These are phyloP conservation scores for Entomophthora muscae DNA, from an alignment of 371 early-diverging fungal genomes.

Conservation along the genomic window DNA sequence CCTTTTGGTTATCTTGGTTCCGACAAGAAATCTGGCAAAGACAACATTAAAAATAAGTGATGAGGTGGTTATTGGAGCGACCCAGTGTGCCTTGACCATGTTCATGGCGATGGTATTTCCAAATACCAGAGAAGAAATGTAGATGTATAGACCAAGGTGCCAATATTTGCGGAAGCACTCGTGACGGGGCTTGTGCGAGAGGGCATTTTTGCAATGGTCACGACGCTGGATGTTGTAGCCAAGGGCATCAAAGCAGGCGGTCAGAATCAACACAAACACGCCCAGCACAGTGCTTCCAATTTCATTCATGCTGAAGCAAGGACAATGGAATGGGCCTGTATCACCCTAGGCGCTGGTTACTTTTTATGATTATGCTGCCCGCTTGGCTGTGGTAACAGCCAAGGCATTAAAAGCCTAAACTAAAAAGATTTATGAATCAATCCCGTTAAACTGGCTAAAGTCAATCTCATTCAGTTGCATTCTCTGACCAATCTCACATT, in stretches of 20 bases:
- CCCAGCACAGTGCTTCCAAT: slow-evolving; percentile 14
- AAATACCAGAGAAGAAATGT: slow-evolving; percentile 37
- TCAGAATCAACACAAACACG: slow-evolving; percentile 35
- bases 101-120: slow-evolving; percentile 43
- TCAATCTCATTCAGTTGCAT: too few relatives aligned
- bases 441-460: too few relatives aligned
- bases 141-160: slow-evolving; percentile 46
- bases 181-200: slow-evolving; percentile 24
- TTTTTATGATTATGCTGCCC: too few relatives aligned
- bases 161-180: slow-evolving; percentile 46
- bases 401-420: too few relatives aligned
- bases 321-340: too few relatives aligned
- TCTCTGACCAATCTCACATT: too few relatives aligned
- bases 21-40: slow-evolving; percentile 47
- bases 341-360: too few relatives aligned
- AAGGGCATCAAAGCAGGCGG: slow-evolving; percentile 47
- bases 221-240: slow-evolving; percentile 43
- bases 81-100: slow-evolving; percentile 54
- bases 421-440: too few relatives aligned
- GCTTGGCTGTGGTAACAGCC: too few relatives aligned
- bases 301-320: neutral
- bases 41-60: slow-evolving; percentile 51
- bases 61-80: slow-evolving; percentile 47
- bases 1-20: slow-evolving; percentile 36
- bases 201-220: slow-evolving; percentile 42